Percentiles rank a stretch among this genome's conserved stretches.
Conservation (phyloP, 805 yeast genomes). For the Pichia sporocuriosa region DNA sequence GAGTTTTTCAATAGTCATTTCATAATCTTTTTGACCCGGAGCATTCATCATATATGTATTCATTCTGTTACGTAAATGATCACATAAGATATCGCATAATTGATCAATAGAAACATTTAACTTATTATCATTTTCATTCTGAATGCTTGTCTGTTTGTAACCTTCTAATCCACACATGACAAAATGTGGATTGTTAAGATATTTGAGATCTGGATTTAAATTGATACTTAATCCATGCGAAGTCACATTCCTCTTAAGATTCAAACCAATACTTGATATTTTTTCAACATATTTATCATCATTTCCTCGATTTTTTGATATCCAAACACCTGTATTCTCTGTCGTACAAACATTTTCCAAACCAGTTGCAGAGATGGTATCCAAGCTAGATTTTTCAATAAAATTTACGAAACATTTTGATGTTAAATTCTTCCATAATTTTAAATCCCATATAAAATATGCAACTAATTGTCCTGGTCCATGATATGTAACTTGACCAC, state of each 20-base stretch:
- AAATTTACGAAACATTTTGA: constrained; percentile 48
- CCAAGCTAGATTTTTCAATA: constrained; percentile 29
- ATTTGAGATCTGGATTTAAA: constrained; percentile 63
- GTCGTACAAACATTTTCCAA: constrained; percentile 43
- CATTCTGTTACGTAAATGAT: constrained; percentile 32
- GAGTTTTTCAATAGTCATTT: background rate
- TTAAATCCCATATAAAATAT: constrained; percentile 71
- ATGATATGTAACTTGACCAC: constrained; percentile 96
- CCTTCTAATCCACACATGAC: constrained; percentile 83
- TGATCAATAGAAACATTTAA: constrained; percentile 29
- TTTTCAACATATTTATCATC: constrained; percentile 35
- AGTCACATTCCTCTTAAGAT: constrained; percentile 75
- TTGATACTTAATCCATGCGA: constrained; percentile 88
- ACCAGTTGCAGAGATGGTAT: constrained; percentile 29
- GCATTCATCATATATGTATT: constrained; percentile 6
- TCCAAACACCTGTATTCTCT: constrained; percentile 87
- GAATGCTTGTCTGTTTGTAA: constrained; percentile 49
- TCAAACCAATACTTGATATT: constrained; percentile 86
- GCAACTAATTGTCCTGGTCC: constrained; percentile 93
- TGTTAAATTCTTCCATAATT: constrained; percentile 44
- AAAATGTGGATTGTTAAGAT: constrained; percentile 52
- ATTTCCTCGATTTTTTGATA: constrained; percentile 19
- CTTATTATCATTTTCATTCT: constrained; percentile 19
- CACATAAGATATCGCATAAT: constrained; percentile 30
- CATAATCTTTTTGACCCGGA: background rate